Conservation (phyloP, 345 rosid species). For the Pistacia atlantica region DNA sequence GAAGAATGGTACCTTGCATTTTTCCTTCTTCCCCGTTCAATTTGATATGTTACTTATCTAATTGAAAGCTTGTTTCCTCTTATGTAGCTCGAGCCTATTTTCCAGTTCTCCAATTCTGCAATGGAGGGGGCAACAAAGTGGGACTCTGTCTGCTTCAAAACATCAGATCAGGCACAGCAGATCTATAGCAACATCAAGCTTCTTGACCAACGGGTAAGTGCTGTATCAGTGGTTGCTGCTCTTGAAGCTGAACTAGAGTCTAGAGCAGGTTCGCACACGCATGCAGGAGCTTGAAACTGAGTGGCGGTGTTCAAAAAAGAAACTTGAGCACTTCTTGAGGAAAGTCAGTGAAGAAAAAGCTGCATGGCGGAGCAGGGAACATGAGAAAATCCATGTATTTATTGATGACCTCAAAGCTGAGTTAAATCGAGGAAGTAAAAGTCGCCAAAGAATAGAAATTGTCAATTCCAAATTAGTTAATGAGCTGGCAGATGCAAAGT, state of each 20-base stretch:
- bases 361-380: slow-evolving; percentile 81
- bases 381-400: slow-evolving; percentile 79
- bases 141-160: slow-evolving; percentile 60
- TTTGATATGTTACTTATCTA: slow-evolving; percentile 8
- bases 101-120: slow-evolving; percentile 54
- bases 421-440: slow-evolving; percentile 68
- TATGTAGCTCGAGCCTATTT: slow-evolving; percentile 56
- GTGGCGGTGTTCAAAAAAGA: slow-evolving; percentile 72
- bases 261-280: slow-evolving; percentile 60
- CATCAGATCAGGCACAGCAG: slow-evolving; percentile 51
- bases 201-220: slow-evolving; percentile 58
- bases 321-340: slow-evolving; percentile 79
- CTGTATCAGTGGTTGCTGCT: slow-evolving; percentile 60
- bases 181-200: slow-evolving; percentile 43
- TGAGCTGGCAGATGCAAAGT: slow-evolving; percentile 76
- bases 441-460: slow-evolving; percentile 65
- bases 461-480: slow-evolving; percentile 71
- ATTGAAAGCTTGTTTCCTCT: slow-evolving; percentile 16
- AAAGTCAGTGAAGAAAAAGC: slow-evolving; percentile 89
- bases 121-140: slow-evolving; percentile 91
- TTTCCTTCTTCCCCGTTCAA: background rate
- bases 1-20: background rate
- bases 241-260: slow-evolving; percentile 70
- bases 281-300: slow-evolving; percentile 69
- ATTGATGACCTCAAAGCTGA: slow-evolving; percentile 68